Conservation (phyloP, 192 early-diverging fungal species). For the Thamnidium elegans region DNA sequence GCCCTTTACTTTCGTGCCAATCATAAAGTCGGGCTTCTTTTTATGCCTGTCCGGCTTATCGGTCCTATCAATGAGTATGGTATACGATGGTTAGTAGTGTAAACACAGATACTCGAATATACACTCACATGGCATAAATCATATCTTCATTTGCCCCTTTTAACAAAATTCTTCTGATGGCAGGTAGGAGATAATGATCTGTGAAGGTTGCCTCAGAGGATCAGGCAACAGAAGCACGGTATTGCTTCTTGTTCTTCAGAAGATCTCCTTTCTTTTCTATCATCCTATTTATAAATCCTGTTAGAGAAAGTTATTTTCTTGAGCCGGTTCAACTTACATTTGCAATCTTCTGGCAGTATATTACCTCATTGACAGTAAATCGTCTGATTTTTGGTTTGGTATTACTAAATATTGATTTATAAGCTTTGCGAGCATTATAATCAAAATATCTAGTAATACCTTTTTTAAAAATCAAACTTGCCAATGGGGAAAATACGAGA, state of each 20-base stretch:
- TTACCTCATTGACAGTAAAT: neutral
- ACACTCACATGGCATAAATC: neutral
- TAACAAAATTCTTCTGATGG: neutral
- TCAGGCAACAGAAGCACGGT: neutral
- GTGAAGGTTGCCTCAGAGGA: neutral
- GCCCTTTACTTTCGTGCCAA: too few species aligned
- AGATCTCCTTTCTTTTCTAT: too few species aligned
- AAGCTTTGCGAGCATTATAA: neutral
- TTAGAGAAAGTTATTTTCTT: constrained; percentile 1
- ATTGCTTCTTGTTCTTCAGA: neutral
- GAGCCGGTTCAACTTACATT: constrained; percentile 1
- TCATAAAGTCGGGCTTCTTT: constrained; percentile 7
- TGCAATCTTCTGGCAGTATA: neutral
- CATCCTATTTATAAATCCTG: constrained; percentile 1
- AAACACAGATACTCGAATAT: neutral
- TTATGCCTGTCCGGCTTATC: neutral
- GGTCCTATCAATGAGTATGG: neutral
- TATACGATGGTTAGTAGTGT: neutral
- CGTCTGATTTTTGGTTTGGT: neutral
- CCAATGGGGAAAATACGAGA: too few species aligned
- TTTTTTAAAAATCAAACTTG: neutral
- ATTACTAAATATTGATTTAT: too few species aligned
- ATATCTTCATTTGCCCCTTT: neutral
- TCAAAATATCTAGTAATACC: neutral
- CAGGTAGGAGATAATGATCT: neutral